Conservation (phyloP, 1,284 basidiomycete species). For the Sporisorium graminicola region DNA sequence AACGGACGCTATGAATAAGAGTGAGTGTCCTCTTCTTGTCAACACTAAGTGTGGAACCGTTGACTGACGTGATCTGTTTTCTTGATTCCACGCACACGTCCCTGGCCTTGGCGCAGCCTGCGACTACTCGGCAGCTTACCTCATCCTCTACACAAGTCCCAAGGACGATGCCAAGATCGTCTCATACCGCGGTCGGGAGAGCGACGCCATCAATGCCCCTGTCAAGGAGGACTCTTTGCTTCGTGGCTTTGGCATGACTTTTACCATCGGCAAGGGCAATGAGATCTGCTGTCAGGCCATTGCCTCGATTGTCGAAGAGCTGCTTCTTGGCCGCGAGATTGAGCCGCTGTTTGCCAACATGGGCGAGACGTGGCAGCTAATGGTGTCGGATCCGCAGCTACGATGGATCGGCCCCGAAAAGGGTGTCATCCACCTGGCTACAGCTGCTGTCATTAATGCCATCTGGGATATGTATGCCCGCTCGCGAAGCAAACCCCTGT, state of each 20-base stretch:
- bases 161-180: constrained; percentile 38
- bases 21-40: constrained; percentile 17
- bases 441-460: constrained; percentile 81
- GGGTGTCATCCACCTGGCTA: constrained; percentile 85
- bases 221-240: constrained; percentile 68
- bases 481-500: constrained; percentile 81
- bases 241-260: constrained; percentile 73
- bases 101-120: constrained; percentile 68
- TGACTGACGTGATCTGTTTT: background rate
- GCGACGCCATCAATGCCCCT: constrained; percentile 47
- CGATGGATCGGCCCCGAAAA: constrained; percentile 79
- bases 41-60: background rate
- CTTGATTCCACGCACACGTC: background rate
- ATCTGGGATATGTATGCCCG: constrained; percentile 80
- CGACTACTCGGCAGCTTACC: constrained; percentile 93
- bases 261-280: constrained; percentile 73
- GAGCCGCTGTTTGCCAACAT: constrained; percentile 88
- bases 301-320: constrained; percentile 73
- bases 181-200: constrained; percentile 48
- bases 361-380: constrained; percentile 69
- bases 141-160: constrained; percentile 79
- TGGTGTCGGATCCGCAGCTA: constrained; percentile 57
- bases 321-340: constrained; percentile 85
- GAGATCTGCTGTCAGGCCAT: constrained; percentile 73
- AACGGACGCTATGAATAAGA: constrained; percentile 91